Evolutionary conservation across 2,329 filamentous ascomycete species (phyloP).

Genomic region (Teratosphaeria gauchensis): DNA sequence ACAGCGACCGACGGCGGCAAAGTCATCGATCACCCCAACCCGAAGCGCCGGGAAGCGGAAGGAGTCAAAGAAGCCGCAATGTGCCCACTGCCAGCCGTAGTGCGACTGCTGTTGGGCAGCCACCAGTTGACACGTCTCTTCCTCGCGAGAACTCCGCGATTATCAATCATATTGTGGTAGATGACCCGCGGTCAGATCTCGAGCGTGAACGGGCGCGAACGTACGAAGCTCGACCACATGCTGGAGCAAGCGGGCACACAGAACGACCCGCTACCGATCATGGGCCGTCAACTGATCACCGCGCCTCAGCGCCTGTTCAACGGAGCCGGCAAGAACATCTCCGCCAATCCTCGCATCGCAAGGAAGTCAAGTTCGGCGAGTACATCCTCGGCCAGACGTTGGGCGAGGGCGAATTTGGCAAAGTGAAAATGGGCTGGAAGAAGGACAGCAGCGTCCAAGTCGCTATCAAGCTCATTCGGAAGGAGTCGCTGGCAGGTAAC

Average conservation of each 20-base stretch:
- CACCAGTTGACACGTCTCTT: slow-evolving; percentile 44
- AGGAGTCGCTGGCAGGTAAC: slow-evolving; percentile 81
- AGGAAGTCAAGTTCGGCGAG: slow-evolving; percentile 84
- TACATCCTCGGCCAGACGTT: slow-evolving; percentile 94
- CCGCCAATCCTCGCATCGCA: slow-evolving; percentile 41
- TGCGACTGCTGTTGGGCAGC: slow-evolving; percentile 42
- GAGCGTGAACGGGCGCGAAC: slow-evolving; percentile 62
- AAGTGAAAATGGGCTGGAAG: slow-evolving; percentile 98
- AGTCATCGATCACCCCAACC: slow-evolving; percentile 31
- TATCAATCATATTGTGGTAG: slow-evolving; percentile 66
- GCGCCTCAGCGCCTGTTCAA: slow-evolving; percentile 18
- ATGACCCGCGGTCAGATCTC: slow-evolving; percentile 64
- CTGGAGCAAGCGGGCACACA: slow-evolving; percentile 16
- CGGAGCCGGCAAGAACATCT: slow-evolving; percentile 51
- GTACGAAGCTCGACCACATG: slow-evolving; percentile 46
- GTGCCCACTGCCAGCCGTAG: slow-evolving; percentile 35
- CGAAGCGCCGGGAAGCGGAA: slow-evolving; percentile 35
- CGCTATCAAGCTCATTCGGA: slow-evolving; percentile 93
- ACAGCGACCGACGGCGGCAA: slow-evolving; percentile 25
- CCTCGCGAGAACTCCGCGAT: slow-evolving; percentile 70
- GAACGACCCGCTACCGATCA: background rate
- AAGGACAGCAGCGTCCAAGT: slow-evolving; percentile 86
- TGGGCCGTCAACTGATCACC: background rate
- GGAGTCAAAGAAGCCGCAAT: slow-evolving; percentile 28
- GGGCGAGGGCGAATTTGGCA: slow-evolving; percentile 96